Evolutionary conservation across 768 basidiomycete species (phyloP).

Genomic region (Amanita muscaria): DNA sequence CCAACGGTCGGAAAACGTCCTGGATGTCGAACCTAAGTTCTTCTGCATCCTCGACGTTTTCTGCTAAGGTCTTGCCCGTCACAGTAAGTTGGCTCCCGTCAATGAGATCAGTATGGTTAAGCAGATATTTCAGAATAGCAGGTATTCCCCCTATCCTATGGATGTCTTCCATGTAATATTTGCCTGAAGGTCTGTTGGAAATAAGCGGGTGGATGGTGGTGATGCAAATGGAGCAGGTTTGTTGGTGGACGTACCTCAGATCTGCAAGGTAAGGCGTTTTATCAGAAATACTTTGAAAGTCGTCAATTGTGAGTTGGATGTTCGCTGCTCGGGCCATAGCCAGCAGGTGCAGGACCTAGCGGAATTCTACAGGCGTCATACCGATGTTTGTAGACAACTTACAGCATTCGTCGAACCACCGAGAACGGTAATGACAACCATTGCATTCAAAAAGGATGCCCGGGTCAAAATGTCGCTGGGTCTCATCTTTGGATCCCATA

Average conservation of each 20-base stretch:
- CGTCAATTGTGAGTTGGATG: conserved; percentile 64
- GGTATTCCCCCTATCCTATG: conserved; percentile 83
- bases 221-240: background rate
- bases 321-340: conserved; percentile 83
- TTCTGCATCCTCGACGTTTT: conserved; percentile 73
- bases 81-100: conserved; percentile 82
- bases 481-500: no score
- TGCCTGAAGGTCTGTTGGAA: conserved; percentile 59
- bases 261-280: conserved; percentile 82
- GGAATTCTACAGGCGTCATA: background rate
- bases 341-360: conserved; percentile 70
- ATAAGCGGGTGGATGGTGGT: background rate
- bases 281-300: conserved; percentile 76
- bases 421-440: conserved; percentile 67
- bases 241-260: conserved; percentile 39
- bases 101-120: conserved; percentile 70
- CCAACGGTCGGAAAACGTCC: conserved; percentile 64
- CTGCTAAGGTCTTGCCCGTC: conserved; percentile 83
- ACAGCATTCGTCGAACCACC: conserved; percentile 89
- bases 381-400: conserved; percentile 15
- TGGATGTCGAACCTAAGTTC: conserved; percentile 67
- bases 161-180: conserved; percentile 87
- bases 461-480: conserved; percentile 36
- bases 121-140: conserved; percentile 73
- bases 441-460: conserved; percentile 71